Evolutionary conservation across 2,329 filamentous ascomycete species (phyloP), one percentile per base, ranked within the genome.

Genomic region (Aspergillus sp.): DNA sequence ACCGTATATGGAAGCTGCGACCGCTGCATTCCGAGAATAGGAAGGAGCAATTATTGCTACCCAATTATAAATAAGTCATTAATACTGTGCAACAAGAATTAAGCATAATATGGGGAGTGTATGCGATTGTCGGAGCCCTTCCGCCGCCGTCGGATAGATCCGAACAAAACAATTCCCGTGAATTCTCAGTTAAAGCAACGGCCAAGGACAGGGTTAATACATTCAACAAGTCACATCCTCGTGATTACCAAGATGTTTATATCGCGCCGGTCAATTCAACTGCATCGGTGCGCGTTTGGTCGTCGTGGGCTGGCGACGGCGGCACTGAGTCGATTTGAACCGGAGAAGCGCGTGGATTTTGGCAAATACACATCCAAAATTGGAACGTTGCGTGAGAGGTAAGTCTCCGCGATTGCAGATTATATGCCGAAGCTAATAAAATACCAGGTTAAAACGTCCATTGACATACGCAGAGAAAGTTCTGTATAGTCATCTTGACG

Each of bases 381-480:
- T 34, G 26, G 44, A 5, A 17, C 44, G 5, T 26, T 48, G 6
- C 15, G 26, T 4, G 26, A 36, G 32, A 24, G 44, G 44, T 48
- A 20, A n/a, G 13, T 11, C 5, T 18, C n/a, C 12, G 8, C 15
- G 8, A 12, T 42, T 18, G 9, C 17, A 1, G 9, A 22, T 12
- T 5, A n/a, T 5, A 42, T 17, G 7, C 39, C 12, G 7, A 42
- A 11, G 18, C 8, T 30, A 30, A 30, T 30, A 30, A 3, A 9
- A 8, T 11, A 3, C 1, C 26, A 30, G 26, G 26, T 30, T 99
- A 66, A 96, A 96, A 82, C 89, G 91, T 69, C 95, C 95, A 67
- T 86, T 99, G 70, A 93, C 92, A 68, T 96, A 89, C 76, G 91
- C 92, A 76, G 95, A 99, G 86, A 99, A 99, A 87, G 93, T 99